Conservation (phyloP, 2,329 filamentous ascomycete genomes). For the Aspergillus caelatus region DNA sequence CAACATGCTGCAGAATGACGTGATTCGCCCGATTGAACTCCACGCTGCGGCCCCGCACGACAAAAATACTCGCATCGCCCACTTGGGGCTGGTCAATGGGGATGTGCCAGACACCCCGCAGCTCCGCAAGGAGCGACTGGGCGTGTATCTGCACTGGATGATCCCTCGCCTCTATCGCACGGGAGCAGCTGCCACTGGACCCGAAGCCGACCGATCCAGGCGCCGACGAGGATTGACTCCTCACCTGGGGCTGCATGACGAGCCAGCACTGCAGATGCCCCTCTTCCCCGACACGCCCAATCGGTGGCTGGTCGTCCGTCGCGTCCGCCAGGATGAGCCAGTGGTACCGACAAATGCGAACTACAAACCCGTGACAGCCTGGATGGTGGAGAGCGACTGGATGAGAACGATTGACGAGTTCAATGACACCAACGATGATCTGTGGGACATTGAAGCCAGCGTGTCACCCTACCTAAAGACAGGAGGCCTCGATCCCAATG, state of each 20-base stretch:
- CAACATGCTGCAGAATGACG: slow-evolving; percentile 40
- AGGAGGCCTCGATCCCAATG: no score
- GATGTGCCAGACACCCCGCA: no score
- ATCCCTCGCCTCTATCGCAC: slow-evolving; percentile 43
- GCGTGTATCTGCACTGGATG: slow-evolving; percentile 50
- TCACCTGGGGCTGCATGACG: slow-evolving; percentile 23
- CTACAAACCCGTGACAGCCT: slow-evolving; percentile 17
- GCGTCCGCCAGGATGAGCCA: slow-evolving; percentile 17
- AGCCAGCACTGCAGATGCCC: not conserved
- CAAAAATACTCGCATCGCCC: slow-evolving; percentile 37
- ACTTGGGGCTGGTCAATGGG: slow-evolving; percentile 30
- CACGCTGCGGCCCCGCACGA: slow-evolving; percentile 36
- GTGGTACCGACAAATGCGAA: slow-evolving; percentile 25
- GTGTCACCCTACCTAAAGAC: slow-evolving; percentile 36
- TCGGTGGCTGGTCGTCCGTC: slow-evolving; percentile 45
- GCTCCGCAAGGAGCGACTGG: slow-evolving; percentile 34
- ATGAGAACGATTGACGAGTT: slow-evolving; percentile 16
- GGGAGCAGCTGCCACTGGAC: slow-evolving; percentile 18
- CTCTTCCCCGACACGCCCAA: slow-evolving; percentile 2
- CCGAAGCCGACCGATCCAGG: not conserved
- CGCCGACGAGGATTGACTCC: not conserved
- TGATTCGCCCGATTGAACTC: slow-evolving; percentile 42
- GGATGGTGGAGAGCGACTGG: slow-evolving; percentile 40
- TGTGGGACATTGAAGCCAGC: slow-evolving; percentile 44
- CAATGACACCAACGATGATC: not conserved